Base-by-base conservation (phyloP, 768 basidiomycete species). In the Rhodosporidiobolus odoratus region DNA sequence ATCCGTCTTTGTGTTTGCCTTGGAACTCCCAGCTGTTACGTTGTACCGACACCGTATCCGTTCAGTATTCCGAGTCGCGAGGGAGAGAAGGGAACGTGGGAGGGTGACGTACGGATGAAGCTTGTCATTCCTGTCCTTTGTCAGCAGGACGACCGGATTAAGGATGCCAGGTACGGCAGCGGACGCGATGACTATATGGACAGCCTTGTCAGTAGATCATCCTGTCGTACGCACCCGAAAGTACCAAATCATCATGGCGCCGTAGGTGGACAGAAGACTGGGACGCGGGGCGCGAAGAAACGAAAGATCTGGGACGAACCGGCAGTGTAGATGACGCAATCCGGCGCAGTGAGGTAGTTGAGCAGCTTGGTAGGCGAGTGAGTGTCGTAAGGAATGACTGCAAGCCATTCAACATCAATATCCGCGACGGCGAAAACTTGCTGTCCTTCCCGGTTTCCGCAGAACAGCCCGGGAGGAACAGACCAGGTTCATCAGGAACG, bases 101-200 rank as follows among this genome's bases (percentile, higher is more conserved):
- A 43, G 47, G 21, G 19, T n/a, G 32, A 58, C 67, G 38, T 41
- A 66, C 58, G 76, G 75, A 23, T 57, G 62, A 0, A 76, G 45
- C 32, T 58, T 66, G 21, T 75, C 77, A 21, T 71, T 38, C 64
- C 67, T 70, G 57, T 73, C 70, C 68, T 77, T 77, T 4, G 56
- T 69, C 89, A 99, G 90, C 63, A 99, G 80, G 0, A 93, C 92
- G 23, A 98, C 95, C 8, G 95, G 92, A 75, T 96, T 94, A 50
- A 97, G 79, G 74, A 97, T 95, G 0, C 95, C 92, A 0, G 94
- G 95, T 3, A 96, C 94, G 32, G 95, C 94, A 4, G 94, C 93
- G 8, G 91, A 92, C 53, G 75, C 74, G 52, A 76, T 74, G 50
- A 76, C 68, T 68, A 50, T 47, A 41, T 3, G 19, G 17, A 50